Conservation (phyloP, 1,139 yeast genomes). For the Yamadazyma diddensiae region DNA sequence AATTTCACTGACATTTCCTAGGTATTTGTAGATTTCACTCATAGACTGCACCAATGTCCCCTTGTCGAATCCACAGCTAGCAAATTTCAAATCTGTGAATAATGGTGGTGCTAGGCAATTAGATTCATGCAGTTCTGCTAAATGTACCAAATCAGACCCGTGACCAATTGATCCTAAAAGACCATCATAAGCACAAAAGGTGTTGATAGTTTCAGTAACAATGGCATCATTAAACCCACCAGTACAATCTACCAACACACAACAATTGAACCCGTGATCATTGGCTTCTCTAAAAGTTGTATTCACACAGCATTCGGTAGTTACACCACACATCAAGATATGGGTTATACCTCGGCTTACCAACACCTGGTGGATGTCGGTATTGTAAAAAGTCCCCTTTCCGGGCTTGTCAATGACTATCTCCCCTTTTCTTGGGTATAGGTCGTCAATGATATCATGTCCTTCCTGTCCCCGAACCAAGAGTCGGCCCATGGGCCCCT, state of each 20-base stretch:
- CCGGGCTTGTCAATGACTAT: slow-evolving; percentile 15
- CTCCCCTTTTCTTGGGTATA: slow-evolving; percentile 10
- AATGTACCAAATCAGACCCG: slow-evolving; percentile 9
- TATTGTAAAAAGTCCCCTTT: slow-evolving; percentile 14
- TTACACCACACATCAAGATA: slow-evolving; percentile 13
- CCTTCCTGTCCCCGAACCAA: slow-evolving; percentile 14
- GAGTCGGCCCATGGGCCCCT: slow-evolving; percentile 14
- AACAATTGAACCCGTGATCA: slow-evolving; percentile 16
- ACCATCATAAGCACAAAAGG: slow-evolving; percentile 15
- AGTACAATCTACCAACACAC: slow-evolving; percentile 13
- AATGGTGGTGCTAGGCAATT: neutral
- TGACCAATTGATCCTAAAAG: slow-evolving; percentile 11
- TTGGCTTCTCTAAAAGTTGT: slow-evolving; percentile 16
- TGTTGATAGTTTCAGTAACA: slow-evolving; percentile 11
- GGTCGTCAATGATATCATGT: slow-evolving; percentile 11
- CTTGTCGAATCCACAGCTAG: neutral
- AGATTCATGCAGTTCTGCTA: too few species aligned
- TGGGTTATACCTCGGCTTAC: slow-evolving; percentile 15
- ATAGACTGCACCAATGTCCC: neutral
- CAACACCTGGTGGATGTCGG: slow-evolving; percentile 14
- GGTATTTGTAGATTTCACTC: slow-evolving; percentile 4
- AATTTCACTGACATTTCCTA: slow-evolving; percentile 1
- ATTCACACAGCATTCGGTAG: slow-evolving; percentile 16
- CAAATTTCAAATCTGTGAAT: neutral
- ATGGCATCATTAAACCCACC: slow-evolving; percentile 12